Base-by-base conservation (phyloP, 2,329 filamentous ascomycete genomes). In the Microdochium trichocladiopsis region DNA sequence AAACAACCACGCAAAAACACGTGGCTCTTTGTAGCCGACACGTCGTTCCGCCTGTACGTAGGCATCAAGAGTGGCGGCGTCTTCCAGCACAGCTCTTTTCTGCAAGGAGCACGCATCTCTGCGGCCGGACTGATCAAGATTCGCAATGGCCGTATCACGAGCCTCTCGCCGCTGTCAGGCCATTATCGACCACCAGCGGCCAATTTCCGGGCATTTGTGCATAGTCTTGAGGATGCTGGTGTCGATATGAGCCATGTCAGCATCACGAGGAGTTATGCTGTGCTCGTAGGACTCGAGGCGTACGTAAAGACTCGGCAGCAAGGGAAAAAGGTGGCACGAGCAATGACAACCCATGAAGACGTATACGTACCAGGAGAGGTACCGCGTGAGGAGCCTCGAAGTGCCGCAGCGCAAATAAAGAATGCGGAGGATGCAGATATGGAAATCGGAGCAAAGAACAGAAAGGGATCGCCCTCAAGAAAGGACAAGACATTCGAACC, bases 1-100 rank as follows among this genome's bases (percentile, higher is more conserved):
- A 87, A 89, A 57, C 85, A 87, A 0, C 87, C 91, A 37, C 88
- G 85, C 67, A 90, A 90, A 56, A 92, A 93, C 62, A 94, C 88
- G 4, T 96, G 92, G 92, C 95, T 96, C 57, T 96, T 95, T 61
- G 91, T 92, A 8, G 87, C 88, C 23, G 91, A 96, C 68, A 93
- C 89, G 1, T 86, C 82, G 1, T 94, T 92, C 66, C 83, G 88
- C 1, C 75, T 96, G 0, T 96, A 95, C 66, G 83, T 96, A 31
- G 91, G 91, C 48, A 94, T 96, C 72, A 96, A 96, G 63, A 83
- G 88, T 66, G 87, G 84, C 3, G 92, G 92, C 11, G 84, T 88
- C 4, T 96, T 96, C 62, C 92, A 96, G 62, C 92, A 96, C 68
- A 92, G 87, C 12, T 94, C 89, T 0, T 96, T 96, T 62, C 76